Conservation (phyloP, 2,329 filamentous ascomycete species). For the Cladobotryum protrusum region DNA sequence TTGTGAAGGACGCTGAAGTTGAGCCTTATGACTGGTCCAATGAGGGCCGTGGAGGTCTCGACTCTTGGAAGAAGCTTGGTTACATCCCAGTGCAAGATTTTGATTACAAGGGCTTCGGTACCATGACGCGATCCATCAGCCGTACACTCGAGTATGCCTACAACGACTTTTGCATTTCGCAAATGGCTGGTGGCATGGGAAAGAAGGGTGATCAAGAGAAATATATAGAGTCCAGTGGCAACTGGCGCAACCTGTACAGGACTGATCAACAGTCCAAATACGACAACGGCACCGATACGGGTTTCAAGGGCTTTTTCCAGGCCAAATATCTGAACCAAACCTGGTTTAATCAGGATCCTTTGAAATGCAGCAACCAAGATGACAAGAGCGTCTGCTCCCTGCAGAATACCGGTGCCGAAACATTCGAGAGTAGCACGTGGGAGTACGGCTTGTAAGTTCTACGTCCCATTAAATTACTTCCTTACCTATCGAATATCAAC, state of each 20-base stretch:
- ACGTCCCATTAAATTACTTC: too few relatives aligned
- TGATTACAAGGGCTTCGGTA: constrained; percentile 60
- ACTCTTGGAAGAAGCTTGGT: constrained; percentile 63
- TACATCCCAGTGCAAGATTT: constrained; percentile 68
- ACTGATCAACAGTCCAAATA: constrained; percentile 48
- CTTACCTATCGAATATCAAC: not conserved
- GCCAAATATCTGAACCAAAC: constrained; percentile 61
- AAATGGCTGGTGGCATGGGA: constrained; percentile 53
- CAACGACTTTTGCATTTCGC: constrained; percentile 64
- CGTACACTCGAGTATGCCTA: constrained; percentile 74
- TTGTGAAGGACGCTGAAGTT: constrained; percentile 66
- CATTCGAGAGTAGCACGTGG: constrained; percentile 67
- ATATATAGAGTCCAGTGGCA: constrained; percentile 52
- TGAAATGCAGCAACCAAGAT: constrained; percentile 53
- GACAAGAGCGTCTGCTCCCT: constrained; percentile 53
- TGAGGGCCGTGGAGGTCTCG: constrained; percentile 63
- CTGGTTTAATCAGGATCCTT: constrained; percentile 63
- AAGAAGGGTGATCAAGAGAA: constrained; percentile 49
- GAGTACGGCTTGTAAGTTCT: constrained; percentile 60
- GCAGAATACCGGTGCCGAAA: constrained; percentile 57
- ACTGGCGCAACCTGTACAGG: constrained; percentile 65
- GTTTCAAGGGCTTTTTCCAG: constrained; percentile 65
- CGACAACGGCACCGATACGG: constrained; percentile 52
- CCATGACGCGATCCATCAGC: constrained; percentile 63
- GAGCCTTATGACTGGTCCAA: constrained; percentile 65